These are phyloP conservation scores for Nigrospora sphaerica DNA, from an alignment of 2,329 filamentous ascomycete genomes.

Conservation along the genomic window DNA sequence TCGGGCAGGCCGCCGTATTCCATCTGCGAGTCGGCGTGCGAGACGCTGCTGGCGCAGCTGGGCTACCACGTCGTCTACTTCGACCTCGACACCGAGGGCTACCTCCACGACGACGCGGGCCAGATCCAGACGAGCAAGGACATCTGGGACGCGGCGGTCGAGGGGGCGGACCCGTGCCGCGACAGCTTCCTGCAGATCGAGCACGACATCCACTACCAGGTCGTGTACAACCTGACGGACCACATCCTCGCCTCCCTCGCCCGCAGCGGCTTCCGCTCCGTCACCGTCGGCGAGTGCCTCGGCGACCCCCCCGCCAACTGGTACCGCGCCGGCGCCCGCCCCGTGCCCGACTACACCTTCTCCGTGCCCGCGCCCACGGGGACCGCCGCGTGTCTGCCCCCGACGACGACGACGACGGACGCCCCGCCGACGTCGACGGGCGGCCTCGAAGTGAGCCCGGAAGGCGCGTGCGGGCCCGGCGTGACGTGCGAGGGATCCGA, in stretches of 20 bases:
- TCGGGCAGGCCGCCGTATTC: constrained; percentile 21
- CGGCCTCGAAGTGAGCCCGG: constrained; percentile 15
- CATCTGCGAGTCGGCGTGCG: constrained; percentile 19
- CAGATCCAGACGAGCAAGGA: constrained; percentile 27
- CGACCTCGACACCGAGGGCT: constrained; percentile 24
- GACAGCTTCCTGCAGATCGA: constrained; percentile 27
- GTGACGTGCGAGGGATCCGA: constrained; percentile 18
- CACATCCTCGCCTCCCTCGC: constrained; percentile 35
- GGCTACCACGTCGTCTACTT: constrained; percentile 24
- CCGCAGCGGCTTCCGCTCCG: constrained; percentile 33
- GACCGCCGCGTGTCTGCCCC: constrained; percentile 16
- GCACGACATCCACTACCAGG: constrained; percentile 40
- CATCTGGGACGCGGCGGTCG: constrained; percentile 27
- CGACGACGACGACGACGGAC: constrained; percentile 7
- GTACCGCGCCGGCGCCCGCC: constrained; percentile 36
- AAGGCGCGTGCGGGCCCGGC: constrained; percentile 16
- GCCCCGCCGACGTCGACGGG: constrained; percentile 11
- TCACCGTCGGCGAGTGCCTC: constrained; percentile 50
- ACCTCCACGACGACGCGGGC: constrained; percentile 19
- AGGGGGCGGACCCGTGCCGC: constrained; percentile 18
- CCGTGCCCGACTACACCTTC: constrained; percentile 19
- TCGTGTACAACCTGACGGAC: constrained; percentile 38
- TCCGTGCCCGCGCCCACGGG: constrained; percentile 16
- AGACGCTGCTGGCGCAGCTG: constrained; percentile 16
- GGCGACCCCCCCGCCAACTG: constrained; percentile 41